phyloP scores from a whole-genome alignment of 352 stramenopile species.

The Pythium guiyangense region DNA sequence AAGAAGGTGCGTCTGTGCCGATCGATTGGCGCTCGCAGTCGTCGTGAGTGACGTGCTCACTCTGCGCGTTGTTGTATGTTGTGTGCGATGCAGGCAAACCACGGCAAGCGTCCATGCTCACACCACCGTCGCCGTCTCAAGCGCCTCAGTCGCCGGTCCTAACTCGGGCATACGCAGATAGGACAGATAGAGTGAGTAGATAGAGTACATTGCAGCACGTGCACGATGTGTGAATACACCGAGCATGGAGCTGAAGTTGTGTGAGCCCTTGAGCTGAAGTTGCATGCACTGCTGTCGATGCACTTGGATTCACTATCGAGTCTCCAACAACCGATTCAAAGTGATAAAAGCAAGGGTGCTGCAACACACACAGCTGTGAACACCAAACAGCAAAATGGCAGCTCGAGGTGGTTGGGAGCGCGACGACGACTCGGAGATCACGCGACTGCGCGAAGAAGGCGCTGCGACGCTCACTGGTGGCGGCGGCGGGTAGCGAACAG shows the following conservation, averaged over 20 bases:
- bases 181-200: not conserved
- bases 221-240: no score
- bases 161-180: not conserved
- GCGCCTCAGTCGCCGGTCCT: constrained; percentile 27
- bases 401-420: constrained; percentile 48
- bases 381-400: constrained; percentile 29
- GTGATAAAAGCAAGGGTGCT: not conserved
- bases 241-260: not conserved
- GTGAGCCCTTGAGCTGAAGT: not conserved
- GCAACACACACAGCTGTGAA: not conserved
- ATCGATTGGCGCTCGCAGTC: not conserved
- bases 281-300: not conserved
- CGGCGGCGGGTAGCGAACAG: constrained; percentile 10
- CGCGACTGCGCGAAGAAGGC: constrained; percentile 16
- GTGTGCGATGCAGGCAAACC: constrained; percentile 29
- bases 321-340: not conserved
- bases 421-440: constrained; percentile 34
- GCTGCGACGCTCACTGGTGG: constrained; percentile 3
- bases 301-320: no score
- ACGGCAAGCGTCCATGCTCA: constrained; percentile 50
- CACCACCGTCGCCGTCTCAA: constrained; percentile 42
- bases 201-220: not conserved
- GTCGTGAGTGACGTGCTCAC: not conserved
- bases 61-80: not conserved
- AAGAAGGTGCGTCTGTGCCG: constrained; percentile 31